Evolutionary conservation across 495 filamentous ascomycete species (phyloP).

Genomic region (Staphylotrichum tortipilum): DNA sequence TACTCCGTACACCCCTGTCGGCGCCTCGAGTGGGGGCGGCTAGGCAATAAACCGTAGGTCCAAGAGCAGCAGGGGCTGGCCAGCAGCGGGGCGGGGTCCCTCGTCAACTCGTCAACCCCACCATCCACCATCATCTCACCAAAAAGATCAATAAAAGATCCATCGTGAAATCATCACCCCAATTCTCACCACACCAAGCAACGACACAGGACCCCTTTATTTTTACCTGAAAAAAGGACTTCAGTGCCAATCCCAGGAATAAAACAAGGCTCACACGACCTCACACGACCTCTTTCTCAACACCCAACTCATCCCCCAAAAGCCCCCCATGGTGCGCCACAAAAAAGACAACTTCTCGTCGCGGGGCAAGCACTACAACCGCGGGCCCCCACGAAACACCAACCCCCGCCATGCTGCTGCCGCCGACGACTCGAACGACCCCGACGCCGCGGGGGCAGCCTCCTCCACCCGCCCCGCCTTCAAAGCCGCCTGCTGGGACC

Average conservation of each 20-base stretch:
- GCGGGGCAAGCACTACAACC: constrained; percentile 50
- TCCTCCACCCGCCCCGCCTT: constrained; percentile 44
- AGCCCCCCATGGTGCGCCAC: constrained; percentile 86
- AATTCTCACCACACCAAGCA: background rate
- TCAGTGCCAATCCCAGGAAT: background rate
- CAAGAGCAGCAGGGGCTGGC: too few species aligned
- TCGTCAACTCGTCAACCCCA: background rate
- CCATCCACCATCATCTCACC: too few species aligned
- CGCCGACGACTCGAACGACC: constrained; percentile 25
- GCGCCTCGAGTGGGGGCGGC: background rate
- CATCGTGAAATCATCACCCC: background rate
- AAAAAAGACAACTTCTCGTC: constrained; percentile 81
- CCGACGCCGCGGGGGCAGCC: background rate
- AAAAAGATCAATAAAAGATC: too few species aligned
- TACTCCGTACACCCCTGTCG: too few species aligned
- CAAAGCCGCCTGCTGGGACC: constrained; percentile 95
- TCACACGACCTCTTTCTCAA: too few species aligned
- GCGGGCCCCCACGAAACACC: constrained; percentile 29
- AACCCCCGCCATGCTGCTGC: constrained; percentile 14
- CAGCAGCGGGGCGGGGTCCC: constrained; percentile 6
- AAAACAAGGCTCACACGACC: too few species aligned
- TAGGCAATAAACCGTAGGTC: constrained; percentile 15
- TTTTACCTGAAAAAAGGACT: too few species aligned
- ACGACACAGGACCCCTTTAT: too few species aligned
- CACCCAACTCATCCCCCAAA: background rate